Conservation (phyloP, 2,329 filamentous ascomycete genomes). For the Colletotrichum liriopes region DNA sequence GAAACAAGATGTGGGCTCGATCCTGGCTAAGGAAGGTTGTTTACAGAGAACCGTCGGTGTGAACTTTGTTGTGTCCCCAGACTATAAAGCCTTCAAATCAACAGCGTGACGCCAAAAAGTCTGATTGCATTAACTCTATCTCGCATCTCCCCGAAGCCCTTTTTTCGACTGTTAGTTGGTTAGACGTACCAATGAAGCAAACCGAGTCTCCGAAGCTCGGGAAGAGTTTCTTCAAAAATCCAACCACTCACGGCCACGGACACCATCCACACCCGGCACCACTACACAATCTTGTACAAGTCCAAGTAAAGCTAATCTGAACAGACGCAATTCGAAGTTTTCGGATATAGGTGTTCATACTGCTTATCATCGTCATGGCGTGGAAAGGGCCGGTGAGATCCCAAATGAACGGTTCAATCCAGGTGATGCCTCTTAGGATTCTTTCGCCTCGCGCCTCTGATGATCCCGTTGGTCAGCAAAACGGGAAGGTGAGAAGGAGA, state of each 20-base stretch:
- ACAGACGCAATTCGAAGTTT: background rate
- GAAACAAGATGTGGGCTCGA: constrained; percentile 11
- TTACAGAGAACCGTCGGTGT: background rate
- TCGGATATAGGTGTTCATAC: background rate
- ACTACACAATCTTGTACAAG: background rate
- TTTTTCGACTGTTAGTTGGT: background rate
- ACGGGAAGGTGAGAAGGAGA: background rate
- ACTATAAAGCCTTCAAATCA: background rate
- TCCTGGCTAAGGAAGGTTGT: background rate
- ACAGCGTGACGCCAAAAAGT: background rate
- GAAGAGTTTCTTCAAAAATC: background rate
- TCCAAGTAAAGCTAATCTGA: background rate
- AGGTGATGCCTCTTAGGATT: background rate
- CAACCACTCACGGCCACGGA: too few species aligned
- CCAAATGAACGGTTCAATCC: background rate
- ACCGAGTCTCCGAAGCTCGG: background rate
- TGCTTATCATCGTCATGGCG: background rate
- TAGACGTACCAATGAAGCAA: background rate
- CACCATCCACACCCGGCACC: background rate
- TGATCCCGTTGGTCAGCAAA: background rate
- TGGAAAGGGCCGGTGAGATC: background rate
- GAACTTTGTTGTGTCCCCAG: constrained; percentile 3
- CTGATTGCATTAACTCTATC: background rate
- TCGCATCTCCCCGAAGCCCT: background rate
- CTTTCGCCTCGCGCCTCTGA: background rate